Percentiles rank a stretch among this genome's conserved stretches.
These are phyloP conservation scores for Rhizopogon vinicolor DNA, from an alignment of 768 basidiomycete species.

Conservation along the genomic window DNA sequence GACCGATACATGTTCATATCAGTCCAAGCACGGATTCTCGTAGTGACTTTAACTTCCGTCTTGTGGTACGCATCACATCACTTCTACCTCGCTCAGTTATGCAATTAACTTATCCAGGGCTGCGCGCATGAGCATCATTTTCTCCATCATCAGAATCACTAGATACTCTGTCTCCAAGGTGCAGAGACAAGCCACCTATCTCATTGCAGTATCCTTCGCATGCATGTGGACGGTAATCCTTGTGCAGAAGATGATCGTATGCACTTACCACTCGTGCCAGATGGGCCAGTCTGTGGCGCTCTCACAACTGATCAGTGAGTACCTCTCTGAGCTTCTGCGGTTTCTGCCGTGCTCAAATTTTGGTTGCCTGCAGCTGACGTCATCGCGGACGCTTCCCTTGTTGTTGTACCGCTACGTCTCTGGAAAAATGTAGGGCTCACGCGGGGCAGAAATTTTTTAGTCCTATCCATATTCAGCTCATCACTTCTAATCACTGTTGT, in stretches of 20 bases:
- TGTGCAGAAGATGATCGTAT: not conserved
- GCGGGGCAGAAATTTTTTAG: not conserved
- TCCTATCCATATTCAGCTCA: not conserved
- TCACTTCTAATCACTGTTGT: not conserved
- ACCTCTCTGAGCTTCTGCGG: not conserved
- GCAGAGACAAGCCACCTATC: not conserved
- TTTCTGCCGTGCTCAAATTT: not conserved
- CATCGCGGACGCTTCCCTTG: not conserved
- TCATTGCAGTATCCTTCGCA: not conserved
- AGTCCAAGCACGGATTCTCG: too few relatives aligned
- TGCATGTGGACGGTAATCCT: not conserved
- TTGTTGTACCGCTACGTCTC: not conserved
- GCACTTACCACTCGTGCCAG: not conserved
- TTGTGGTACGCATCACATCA: too few relatives aligned
- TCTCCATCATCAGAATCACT: not conserved
- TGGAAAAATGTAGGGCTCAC: not conserved
- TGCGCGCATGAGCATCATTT: not conserved
- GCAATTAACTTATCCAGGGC: not conserved
- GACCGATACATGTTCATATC: not conserved
- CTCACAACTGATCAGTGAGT: not conserved
- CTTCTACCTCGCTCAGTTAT: too few relatives aligned
- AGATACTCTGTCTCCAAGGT: not conserved
- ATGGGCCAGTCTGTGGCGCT: not conserved
- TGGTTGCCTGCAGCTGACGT: not conserved
- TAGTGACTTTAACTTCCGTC: too few relatives aligned